Evolutionary conservation across 2,329 filamentous ascomycete species (phyloP), one percentile per base, ranked within the genome.

Genomic region (Sordariomycetes sp.): DNA sequence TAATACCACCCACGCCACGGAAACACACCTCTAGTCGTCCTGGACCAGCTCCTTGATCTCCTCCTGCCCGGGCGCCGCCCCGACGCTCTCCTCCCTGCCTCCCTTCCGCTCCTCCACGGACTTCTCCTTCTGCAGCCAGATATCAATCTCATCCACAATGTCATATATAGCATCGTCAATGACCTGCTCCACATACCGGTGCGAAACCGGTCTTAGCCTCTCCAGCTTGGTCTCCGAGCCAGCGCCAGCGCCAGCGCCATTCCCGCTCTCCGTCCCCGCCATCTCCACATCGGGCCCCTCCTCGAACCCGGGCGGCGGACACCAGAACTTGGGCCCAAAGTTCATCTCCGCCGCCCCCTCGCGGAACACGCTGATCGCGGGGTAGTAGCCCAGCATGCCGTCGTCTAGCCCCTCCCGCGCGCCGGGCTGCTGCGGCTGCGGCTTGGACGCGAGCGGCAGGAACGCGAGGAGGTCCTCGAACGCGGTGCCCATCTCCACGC

Each of bases 271-370:
- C 82, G 79, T 51, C 80, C 79, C 57, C 57, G 40, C 40, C 43
- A 58, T 58, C 46, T 58, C 51, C 8, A 40, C 48, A 12, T 75
- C 74, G 57, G 81, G 79, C 12, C 71, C 72, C 28, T 70, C 68
- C 35, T 72, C 74, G 54, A 79, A 76, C 22, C 79, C 81, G 3
- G 83, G 79, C 0, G 92, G 92, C 18, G 91, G 90, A 68, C 79
- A 88, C 91, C 92, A 97, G 75, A 96, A 97, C 35, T 94, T 80
- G 0, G 90, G 91, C 1, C 94, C 93, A 68, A 99, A 97, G 71
- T 97, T 97, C 65, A 93, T 87, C 70, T 97, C 89, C 18, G 89
- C 92, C 1, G 92, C 88, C 25, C 93, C 94, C 57, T 92, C 93
- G 52, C 89, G 86, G 73, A 97, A 97, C 24, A 94, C 88, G 65